Conservation (phyloP, 1,139 yeast species). For the Candida sanyaensis region DNA sequence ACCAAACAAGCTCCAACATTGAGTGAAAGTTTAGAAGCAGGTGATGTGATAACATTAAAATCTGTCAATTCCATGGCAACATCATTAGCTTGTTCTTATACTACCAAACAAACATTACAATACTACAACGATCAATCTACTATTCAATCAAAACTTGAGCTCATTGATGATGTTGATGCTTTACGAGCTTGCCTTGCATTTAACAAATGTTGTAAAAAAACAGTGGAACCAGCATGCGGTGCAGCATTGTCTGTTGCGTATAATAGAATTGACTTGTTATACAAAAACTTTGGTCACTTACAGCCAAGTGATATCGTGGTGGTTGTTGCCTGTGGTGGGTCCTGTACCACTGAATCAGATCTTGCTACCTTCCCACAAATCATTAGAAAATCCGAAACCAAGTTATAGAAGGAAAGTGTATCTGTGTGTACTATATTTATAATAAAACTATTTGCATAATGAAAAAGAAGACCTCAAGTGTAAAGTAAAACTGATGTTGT, state of each 20-base stretch:
- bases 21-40: constrained; percentile 46
- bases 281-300: constrained; percentile 31
- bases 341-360: constrained; percentile 35
- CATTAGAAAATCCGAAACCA: constrained; percentile 15
- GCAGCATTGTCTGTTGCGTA: constrained; percentile 61
- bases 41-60: constrained; percentile 44
- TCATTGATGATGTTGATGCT: constrained; percentile 59
- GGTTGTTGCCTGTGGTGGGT: constrained; percentile 68
- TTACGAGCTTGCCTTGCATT: constrained; percentile 51
- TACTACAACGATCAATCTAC: constrained; percentile 33
- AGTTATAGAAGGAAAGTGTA: constrained; percentile 10
- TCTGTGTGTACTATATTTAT: not conserved
- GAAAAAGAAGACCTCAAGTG: no score
- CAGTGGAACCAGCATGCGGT: constrained; percentile 79
- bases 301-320: constrained; percentile 52
- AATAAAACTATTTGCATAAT: no score
- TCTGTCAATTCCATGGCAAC: constrained; percentile 59
- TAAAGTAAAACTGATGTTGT: no score
- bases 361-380: constrained; percentile 14
- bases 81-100: constrained; percentile 60
- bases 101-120: constrained; percentile 48
- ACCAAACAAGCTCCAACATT: constrained; percentile 64
- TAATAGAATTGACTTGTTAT: constrained; percentile 34
- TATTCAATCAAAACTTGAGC: constrained; percentile 37
- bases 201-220: constrained; percentile 47